Evolutionary conservation across 1,284 basidiomycete species (phyloP), one percentile per base, ranked within the genome.

Genomic region (Fomes fomentarius): DNA sequence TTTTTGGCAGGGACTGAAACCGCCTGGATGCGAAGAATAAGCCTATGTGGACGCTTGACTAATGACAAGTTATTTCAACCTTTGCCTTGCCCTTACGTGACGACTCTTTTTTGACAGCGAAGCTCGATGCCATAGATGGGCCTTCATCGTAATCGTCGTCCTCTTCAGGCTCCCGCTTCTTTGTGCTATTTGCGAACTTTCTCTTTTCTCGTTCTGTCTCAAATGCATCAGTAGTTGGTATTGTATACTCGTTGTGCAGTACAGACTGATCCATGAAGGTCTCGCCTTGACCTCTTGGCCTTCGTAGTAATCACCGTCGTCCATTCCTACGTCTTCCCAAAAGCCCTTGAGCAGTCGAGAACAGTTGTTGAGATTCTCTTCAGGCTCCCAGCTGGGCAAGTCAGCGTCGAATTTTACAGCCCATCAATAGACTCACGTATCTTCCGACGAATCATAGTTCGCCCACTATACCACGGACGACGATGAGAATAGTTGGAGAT

Each of bases 381-480:
- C 67, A 6, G 87, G 87, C 52, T 89, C 87, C 87, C 87, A 89
- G 56, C 87, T 89, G 54, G 28, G 38, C 17, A 1, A 22, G 43
- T 54, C 2, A 54, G 52, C 22, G 14, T 11, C 5, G 6, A 11
- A 37, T n/a, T 26, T n/a, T 24, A 38, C 30, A 19, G 22, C 40
- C 47, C 12, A 15, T n/a, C 22, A 24, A 47, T 22, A 6, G 31
- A 57, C 66, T 42, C 55, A 80, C 82, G 73, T 84, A 54, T 83
- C 76, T 1, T 74, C 70, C 25, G 74, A 75, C 0, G 76, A 78
- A 50, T 67, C 70, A 63, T 85, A 87, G 17, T 73, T 75, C 4
- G 70, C 76, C 80, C 80, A 82, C 80, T 82, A 51, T 21, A 37
- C 47, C 11, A 11, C 22, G 14, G 1, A 10, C 2, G 10, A 19